Conservation (phyloP, 2,329 filamentous ascomycete species). For the Hymenoscyphus fructigenus region DNA sequence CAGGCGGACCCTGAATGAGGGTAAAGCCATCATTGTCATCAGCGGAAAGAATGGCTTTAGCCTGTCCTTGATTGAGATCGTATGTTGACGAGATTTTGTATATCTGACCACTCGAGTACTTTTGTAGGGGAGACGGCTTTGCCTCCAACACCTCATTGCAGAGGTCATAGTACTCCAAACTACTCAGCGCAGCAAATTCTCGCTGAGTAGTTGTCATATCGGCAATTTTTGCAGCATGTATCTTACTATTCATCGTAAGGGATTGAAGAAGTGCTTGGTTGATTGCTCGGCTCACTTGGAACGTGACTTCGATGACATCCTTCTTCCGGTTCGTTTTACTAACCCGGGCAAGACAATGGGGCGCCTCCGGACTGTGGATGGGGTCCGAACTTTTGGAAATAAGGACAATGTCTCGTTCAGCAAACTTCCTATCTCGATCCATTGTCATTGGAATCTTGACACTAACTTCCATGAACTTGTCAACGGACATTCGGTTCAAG, state of each 20-base stretch:
- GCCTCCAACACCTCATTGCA: constrained; percentile 89
- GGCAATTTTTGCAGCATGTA: constrained; percentile 79
- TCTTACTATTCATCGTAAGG: constrained; percentile 66
- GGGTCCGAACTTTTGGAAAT: constrained; percentile 75
- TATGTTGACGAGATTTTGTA: constrained; percentile 72
- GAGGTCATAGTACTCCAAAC: constrained; percentile 91
- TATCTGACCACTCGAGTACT: constrained; percentile 74
- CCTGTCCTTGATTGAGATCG: constrained; percentile 82
- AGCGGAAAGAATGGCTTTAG: constrained; percentile 86
- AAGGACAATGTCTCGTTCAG: constrained; percentile 86
- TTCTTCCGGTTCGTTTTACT: constrained; percentile 79
- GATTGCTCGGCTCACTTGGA: constrained; percentile 67
- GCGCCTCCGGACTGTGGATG: constrained; percentile 60
- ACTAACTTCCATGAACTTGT: constrained; percentile 89
- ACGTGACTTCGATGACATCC: constrained; percentile 78
- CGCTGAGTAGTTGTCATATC: constrained; percentile 94
- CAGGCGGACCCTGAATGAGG: constrained; percentile 90
- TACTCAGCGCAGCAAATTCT: constrained; percentile 89
- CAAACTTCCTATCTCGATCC: constrained; percentile 69
- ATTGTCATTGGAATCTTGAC: constrained; percentile 72
- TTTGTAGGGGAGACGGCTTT: constrained; percentile 83
- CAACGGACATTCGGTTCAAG: constrained; percentile 82
- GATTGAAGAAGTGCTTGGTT: constrained; percentile 53
- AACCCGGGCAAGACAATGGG: constrained; percentile 85
- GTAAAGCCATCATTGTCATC: constrained; percentile 97